Conservation (phyloP, 805 yeast species). For the Blastobotrys muscicola region DNA sequence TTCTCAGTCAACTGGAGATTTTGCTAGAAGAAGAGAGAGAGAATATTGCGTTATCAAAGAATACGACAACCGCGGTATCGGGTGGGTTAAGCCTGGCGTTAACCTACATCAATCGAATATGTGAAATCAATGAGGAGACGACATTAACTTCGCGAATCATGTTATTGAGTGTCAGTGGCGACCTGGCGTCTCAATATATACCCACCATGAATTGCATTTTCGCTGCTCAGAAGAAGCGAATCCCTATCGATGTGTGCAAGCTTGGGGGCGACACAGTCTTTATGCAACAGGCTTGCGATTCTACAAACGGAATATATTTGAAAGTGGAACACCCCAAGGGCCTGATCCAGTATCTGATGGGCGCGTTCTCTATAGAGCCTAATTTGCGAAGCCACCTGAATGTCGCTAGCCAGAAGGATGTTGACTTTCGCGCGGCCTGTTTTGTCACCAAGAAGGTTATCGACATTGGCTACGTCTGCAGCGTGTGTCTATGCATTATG, state of each 20-base stretch:
- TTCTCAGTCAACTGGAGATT: conserved; percentile 47
- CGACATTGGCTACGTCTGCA: conserved; percentile 90
- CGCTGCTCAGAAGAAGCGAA: conserved; percentile 82
- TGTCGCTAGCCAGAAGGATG: conserved; percentile 72
- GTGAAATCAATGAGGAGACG: conserved; percentile 37
- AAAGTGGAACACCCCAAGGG: conserved; percentile 61
- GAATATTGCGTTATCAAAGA: conserved; percentile 35
- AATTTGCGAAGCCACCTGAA: conserved; percentile 65
- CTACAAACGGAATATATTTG: conserved; percentile 84
- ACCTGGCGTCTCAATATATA: conserved; percentile 72
- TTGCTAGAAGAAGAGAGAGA: conserved; percentile 31
- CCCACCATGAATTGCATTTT: conserved; percentile 93
- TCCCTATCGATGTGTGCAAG: conserved; percentile 86
- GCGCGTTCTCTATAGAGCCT: conserved; percentile 84
- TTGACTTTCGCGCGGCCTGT: conserved; percentile 92
- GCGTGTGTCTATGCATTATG: conserved; percentile 77
- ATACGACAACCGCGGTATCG: conserved; percentile 36
- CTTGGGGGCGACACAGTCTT: conserved; percentile 66
- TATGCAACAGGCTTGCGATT: conserved; percentile 91
- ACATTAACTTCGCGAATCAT: conserved; percentile 56
- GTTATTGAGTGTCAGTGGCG: conserved; percentile 58
- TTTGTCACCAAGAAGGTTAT: conserved; percentile 83
- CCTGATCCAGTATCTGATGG: conserved; percentile 66
- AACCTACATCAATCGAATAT: conserved; percentile 63
- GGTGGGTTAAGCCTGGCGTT: conserved; percentile 80